Base-by-base conservation (phyloP, 345 rosid species). In the Draba incana region DNA sequence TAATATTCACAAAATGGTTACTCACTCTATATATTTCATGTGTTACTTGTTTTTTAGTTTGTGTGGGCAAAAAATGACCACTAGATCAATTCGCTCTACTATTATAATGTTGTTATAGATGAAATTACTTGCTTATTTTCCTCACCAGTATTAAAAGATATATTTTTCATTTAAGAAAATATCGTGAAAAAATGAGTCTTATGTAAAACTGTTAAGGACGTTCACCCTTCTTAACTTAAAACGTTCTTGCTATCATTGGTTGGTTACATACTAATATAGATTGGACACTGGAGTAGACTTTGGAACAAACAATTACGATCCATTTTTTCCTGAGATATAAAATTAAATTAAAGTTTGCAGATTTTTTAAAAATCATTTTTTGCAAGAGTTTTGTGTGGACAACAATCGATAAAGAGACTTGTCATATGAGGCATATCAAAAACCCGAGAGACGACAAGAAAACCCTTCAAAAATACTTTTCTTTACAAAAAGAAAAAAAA, bases 351-450 rank as follows among this genome's bases (percentile, higher is more conserved):
- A 23, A 15, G 0, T 1, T 33, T 44, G 12, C 43, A 28, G 37
- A 8, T 33, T 35, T 35, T 35, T 35, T 35, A 35, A 6, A 33
- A 35, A 35, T 2, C 10, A 5, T 49, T 7, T 12, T 43, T 37
- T 46, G 28, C 52, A 64, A 72, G 38, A 57, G 16, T 56, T 71
- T 72, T 50, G 35, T 65, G 66, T 73, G 77, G 71, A 44, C 70
- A 35, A 10, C 48, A 57, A 65, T 51, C 71, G 20, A 49, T 50
- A 58, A 28, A 72, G 39, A 23, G 76, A 72, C 70, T 57, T 28
- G 64, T 47, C 77, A 50, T 66, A 50, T 28, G 51, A 41, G 51
- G 38, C 66, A 59, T 49, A 57, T 66, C 43, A 52, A 64, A 64
- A 47, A 13, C 6, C 16, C 57, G 45, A 4, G 33, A 65, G 15